phyloP scores from a whole-genome alignment of 1,284 basidiomycete genomes.

The Apiotrichum akiyoshidainum region DNA sequence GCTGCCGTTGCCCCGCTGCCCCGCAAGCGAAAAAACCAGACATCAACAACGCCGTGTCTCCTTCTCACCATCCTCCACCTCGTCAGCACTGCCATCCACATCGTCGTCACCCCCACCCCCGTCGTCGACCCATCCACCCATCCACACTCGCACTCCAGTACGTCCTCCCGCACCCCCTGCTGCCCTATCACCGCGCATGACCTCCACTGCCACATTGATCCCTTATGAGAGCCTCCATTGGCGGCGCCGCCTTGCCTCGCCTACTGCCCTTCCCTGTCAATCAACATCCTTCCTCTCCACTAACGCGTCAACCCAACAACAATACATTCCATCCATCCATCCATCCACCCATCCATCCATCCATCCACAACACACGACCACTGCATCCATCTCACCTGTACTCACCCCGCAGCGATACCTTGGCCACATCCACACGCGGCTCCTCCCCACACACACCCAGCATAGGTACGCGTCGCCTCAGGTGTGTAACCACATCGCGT shows the following conservation, averaged over 20 bases:
- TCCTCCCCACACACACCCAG: not conserved
- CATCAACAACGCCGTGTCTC: not conserved
- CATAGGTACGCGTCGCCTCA: slow-evolving; percentile 1
- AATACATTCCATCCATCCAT: slow-evolving; percentile 1
- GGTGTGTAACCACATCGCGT: not conserved
- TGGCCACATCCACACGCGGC: too few species aligned
- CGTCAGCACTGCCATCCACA: not conserved
- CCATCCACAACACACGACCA: slow-evolving; percentile 1
- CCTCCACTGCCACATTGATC: slow-evolving; percentile 1
- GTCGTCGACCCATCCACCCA: not conserved
- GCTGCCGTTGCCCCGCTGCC: too few species aligned
- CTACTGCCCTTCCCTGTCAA: not conserved
- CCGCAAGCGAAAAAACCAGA: not conserved
- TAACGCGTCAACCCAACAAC: slow-evolving; percentile 1
- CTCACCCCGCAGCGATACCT: too few species aligned
- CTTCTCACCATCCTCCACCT: not conserved
- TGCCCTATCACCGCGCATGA: not conserved
- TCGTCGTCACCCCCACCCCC: not conserved
- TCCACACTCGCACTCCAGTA: not conserved
- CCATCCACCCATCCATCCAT: slow-evolving; percentile 5
- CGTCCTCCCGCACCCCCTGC: not conserved
- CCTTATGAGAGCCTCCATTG: not conserved
- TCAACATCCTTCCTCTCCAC: not conserved
- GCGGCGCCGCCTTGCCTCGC: not conserved
- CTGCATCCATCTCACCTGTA: too few species aligned